A percentile compares a stretch with the other conserved stretches of the same genome.
These are phyloP conservation scores for Mortierella sp. DNA, from an alignment of 371 early-diverging fungal species.

Conservation along the genomic window DNA sequence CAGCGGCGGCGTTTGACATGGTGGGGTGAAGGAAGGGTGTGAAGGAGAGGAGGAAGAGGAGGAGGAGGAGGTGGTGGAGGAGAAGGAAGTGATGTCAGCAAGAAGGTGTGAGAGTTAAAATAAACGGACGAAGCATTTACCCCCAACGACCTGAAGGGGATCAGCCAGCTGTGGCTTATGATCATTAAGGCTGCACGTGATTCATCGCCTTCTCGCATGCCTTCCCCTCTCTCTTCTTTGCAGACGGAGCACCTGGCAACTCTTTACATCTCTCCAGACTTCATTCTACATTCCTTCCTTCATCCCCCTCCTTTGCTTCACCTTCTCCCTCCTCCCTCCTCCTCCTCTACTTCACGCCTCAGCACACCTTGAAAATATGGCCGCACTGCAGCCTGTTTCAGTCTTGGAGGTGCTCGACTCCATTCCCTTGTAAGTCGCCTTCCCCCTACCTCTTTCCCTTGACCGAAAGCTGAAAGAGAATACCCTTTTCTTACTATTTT, in stretches of 20 bases:
- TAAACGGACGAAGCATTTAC: not conserved
- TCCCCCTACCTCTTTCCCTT: not conserved
- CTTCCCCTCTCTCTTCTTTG: not conserved
- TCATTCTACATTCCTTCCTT: conserved; percentile 7
- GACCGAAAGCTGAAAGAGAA: not conserved
- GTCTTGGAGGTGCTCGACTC: conserved; percentile 44
- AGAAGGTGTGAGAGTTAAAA: not conserved
- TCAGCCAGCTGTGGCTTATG: not conserved
- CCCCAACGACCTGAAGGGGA: not conserved
- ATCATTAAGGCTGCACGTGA: not conserved
- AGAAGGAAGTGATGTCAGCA: not conserved
- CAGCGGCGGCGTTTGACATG: conserved; percentile 43
- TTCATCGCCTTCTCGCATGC: not conserved
- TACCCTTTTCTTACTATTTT: not conserved
- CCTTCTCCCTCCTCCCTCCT: not conserved
- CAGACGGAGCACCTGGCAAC: not conserved
- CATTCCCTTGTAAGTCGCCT: conserved; percentile 48
- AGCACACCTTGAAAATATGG: conserved; percentile 28
- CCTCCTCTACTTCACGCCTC: not conserved
- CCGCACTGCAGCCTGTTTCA: conserved; percentile 46
- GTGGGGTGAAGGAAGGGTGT: conserved; percentile 21
- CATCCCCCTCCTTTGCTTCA: conserved; percentile 13
- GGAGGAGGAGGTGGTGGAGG: not conserved
- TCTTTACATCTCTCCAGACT: not conserved
- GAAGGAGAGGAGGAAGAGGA: conserved; percentile 4